Percentiles rank a stretch among this genome's conserved stretches.
phyloP scores from a whole-genome alignment of 2,329 filamentous ascomycete species.

The Metarhizium guizhouense region DNA sequence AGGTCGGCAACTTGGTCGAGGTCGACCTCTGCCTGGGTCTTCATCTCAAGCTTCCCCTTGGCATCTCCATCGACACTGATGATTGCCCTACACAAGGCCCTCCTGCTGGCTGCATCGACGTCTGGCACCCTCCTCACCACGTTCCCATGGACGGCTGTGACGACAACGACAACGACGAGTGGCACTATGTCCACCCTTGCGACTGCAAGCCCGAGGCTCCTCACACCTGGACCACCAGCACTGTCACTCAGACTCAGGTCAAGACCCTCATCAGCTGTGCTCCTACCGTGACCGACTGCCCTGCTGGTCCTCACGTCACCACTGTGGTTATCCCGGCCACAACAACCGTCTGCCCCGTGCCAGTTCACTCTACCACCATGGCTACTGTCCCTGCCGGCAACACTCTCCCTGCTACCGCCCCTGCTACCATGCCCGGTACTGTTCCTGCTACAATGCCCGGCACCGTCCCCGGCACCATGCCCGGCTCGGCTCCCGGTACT shows the following conservation, averaged over 20 bases:
- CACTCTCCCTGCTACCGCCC: neutral
- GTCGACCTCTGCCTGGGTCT: constrained; percentile 10
- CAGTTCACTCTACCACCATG: constrained; percentile 15
- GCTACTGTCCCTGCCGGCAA: neutral
- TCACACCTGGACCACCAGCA: constrained; percentile 32
- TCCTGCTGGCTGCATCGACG: constrained; percentile 16
- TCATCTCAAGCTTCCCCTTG: constrained; percentile 9
- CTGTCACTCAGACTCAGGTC: constrained; percentile 28
- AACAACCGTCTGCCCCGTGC: constrained; percentile 36
- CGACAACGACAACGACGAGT: constrained; percentile 17
- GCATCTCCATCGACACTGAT: constrained; percentile 9
- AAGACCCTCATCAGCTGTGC: constrained; percentile 31
- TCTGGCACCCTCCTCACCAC: constrained; percentile 29
- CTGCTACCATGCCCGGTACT: constrained; percentile 1
- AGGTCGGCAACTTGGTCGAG: constrained; percentile 4
- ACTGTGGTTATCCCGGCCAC: constrained; percentile 29
- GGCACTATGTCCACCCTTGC: constrained; percentile 28
- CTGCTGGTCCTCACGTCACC: constrained; percentile 21
- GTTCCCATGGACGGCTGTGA: constrained; percentile 29
- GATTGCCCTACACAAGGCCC: constrained; percentile 15
- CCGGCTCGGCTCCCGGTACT: neutral
- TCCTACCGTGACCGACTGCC: constrained; percentile 27
- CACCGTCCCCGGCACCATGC: neutral
- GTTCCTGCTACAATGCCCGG: neutral
- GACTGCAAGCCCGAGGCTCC: constrained; percentile 12